A percentile compares a stretch with the other conserved stretches of the same genome.
These are phyloP conservation scores for Cadophora malorum DNA, from an alignment of 2,329 filamentous ascomycete species.

Conservation along the genomic window DNA sequence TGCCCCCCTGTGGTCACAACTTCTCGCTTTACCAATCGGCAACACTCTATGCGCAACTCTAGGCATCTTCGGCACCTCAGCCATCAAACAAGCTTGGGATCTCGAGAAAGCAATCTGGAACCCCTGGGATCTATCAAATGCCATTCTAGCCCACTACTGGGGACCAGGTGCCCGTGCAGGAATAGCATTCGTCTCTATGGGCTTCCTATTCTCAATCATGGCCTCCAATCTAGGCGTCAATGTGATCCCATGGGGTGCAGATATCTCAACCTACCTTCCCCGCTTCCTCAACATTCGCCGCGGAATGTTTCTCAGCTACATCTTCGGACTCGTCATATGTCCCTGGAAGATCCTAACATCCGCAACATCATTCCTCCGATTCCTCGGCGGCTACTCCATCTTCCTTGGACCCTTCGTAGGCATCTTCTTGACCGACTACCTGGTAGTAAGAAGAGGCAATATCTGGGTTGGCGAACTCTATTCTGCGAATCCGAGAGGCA, in stretches of 20 bases:
- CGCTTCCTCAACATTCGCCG: constrained; percentile 14
- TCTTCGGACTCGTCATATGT: background rate
- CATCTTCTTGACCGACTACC: constrained; percentile 19
- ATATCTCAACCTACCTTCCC: constrained; percentile 15
- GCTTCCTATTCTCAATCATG: constrained; percentile 23
- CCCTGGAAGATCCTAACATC: constrained; percentile 20
- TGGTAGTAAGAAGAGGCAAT: constrained; percentile 16
- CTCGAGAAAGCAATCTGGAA: constrained; percentile 23
- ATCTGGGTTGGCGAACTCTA: constrained; percentile 13
- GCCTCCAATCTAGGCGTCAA: constrained; percentile 21
- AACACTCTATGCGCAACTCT: constrained; percentile 50
- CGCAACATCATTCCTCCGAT: constrained; percentile 11
- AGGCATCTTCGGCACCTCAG: constrained; percentile 50
- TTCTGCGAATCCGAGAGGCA: background rate
- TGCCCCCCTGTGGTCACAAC: constrained; percentile 49
- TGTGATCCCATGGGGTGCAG: constrained; percentile 17
- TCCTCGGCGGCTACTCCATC: constrained; percentile 19
- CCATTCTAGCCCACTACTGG: no score
- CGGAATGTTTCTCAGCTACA: constrained; percentile 7
- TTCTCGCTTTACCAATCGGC: constrained; percentile 48
- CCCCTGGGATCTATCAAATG: no score
- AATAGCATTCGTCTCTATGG: constrained; percentile 9
- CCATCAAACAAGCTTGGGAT: constrained; percentile 51
- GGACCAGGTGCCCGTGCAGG: constrained; percentile 19
- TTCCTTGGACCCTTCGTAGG: constrained; percentile 19